These are phyloP conservation scores for Spiraea crenata DNA, from an alignment of 331 rosid genomes.

Conservation along the genomic window DNA sequence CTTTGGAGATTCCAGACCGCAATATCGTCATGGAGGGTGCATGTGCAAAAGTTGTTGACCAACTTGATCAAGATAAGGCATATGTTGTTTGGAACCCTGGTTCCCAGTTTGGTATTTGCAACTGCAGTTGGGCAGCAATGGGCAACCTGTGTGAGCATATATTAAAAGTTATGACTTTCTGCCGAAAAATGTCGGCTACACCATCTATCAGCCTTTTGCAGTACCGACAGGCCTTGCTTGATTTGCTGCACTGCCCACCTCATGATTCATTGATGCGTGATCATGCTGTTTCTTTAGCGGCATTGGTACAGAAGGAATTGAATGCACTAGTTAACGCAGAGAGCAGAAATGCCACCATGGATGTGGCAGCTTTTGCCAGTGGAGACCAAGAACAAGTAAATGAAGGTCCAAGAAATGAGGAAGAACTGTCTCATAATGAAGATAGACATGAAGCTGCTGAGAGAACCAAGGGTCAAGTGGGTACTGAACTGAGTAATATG, in stretches of 20 bases:
- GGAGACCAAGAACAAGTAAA: constrained; percentile 19
- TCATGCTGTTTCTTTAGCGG: constrained; percentile 82
- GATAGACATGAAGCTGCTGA: constrained; percentile 29
- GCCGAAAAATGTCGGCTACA: constrained; percentile 36
- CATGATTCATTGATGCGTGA: constrained; percentile 80
- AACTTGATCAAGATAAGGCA: constrained; percentile 45
- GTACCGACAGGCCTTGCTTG: constrained; percentile 58
- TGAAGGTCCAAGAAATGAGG: constrained; percentile 26
- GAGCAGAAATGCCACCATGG: constrained; percentile 24
- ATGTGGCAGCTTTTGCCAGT: constrained; percentile 23
- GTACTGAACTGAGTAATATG: constrained; percentile 19
- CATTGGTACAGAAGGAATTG: constrained; percentile 69
- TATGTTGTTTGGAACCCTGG: constrained; percentile 75
- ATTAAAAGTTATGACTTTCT: constrained; percentile 56
- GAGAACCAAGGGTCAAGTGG: constrained; percentile 15
- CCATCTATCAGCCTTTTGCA: constrained; percentile 70
- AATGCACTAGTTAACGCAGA: constrained; percentile 41
- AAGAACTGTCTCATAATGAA: constrained; percentile 22
- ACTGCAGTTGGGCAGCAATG: constrained; percentile 78
- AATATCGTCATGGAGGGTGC: constrained; percentile 58
- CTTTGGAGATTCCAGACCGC: constrained; percentile 64
- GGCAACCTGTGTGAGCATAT: constrained; percentile 91
- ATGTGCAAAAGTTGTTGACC: constrained; percentile 61
- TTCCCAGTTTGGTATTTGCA: constrained; percentile 71
- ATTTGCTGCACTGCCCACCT: constrained; percentile 70